phyloP scores from a whole-genome alignment of 106 monocot genomes.

The Narthecium ossifragum region DNA sequence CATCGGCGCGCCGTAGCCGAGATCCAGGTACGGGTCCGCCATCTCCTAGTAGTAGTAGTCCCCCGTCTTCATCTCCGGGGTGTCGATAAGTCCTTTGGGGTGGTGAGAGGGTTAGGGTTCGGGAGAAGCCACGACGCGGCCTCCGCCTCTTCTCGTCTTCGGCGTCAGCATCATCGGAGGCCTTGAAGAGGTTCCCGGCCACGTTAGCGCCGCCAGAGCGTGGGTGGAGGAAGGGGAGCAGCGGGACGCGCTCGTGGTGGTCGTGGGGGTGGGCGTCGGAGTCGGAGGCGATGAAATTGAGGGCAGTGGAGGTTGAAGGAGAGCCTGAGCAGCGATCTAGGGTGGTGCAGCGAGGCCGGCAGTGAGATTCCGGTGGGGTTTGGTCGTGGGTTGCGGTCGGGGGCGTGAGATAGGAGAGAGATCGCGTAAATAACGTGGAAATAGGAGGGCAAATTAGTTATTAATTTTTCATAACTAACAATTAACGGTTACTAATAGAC shows the following conservation, averaged over 20 bases:
- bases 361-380: too few relatives aligned
- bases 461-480: too few relatives aligned
- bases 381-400: too few relatives aligned
- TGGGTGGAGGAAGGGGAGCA: slow-evolving; percentile 25
- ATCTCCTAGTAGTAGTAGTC: slow-evolving; percentile 28
- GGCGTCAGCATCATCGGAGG: slow-evolving; percentile 1
- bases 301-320: too few relatives aligned
- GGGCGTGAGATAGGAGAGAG: too few relatives aligned
- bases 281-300: too few relatives aligned
- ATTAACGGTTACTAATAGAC: too few relatives aligned
- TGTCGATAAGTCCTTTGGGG: background rate
- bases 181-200: background rate
- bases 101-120: background rate
- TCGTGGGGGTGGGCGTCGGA: slow-evolving; percentile 1
- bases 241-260: slow-evolving; percentile 34
- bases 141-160: slow-evolving; percentile 6
- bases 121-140: slow-evolving; percentile 1
- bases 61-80: slow-evolving; percentile 4
- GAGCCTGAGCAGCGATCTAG: too few relatives aligned
- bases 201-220: background rate
- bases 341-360: too few relatives aligned
- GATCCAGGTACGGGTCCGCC: slow-evolving; percentile 41
- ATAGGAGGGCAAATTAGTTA: too few relatives aligned
- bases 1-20: slow-evolving; percentile 22
- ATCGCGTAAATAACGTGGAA: too few relatives aligned